Base-by-base conservation (phyloP, 2,329 filamentous ascomycete genomes). In the Dactylellina parvicollis region DNA sequence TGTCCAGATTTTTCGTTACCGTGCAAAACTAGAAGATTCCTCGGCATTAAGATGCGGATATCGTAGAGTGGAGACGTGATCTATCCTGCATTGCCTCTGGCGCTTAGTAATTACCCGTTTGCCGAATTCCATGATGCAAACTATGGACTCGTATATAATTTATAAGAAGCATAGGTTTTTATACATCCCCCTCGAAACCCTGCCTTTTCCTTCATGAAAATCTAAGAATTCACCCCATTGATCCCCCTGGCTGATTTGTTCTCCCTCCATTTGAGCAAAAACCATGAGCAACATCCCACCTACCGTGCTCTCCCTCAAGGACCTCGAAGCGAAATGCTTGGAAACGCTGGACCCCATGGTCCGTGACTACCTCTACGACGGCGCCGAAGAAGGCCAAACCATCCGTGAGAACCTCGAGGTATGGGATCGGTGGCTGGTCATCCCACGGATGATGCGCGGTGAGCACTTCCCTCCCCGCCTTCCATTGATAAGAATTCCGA, bases 311-410 rank as follows among this genome's bases (percentile, higher is more conserved):
- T 80, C 80, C 38, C 80, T 82, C 26, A 75, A 76, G 10, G 83
- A 84, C 44, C 75, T 84, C 14, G 82, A 83, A 76, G 78, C 77
- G 24, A 54, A 79, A 49, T 83, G 80, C 12, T 80, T 80, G 56
- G 78, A 78, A 18, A 81, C 79, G 42, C 78, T 84, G 32, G 79
- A 82, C 0, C 79, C 78, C 18, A 82, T 81, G 79, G 60, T 30
- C 8, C 24, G 71, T 82, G 85, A 86, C 55, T 87, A 86, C 79
- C 87, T 84, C 78, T 86, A 87, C 76, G 85, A 84, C 71, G 85
- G 85, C 4, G 84, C 85, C 3, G 86, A 86, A 80, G 84, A 86
- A 74, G 79, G 85, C 22, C 79, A 84, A 59, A 86, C 84, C 12
- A 78, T 86, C n/a, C 78, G 79, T 20, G 86, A 87, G 72, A 88